Percentiles rank a stretch among this genome's conserved stretches.
Conservation (phyloP, 2,329 filamentous ascomycete genomes). For the Talaromyces sp. region DNA sequence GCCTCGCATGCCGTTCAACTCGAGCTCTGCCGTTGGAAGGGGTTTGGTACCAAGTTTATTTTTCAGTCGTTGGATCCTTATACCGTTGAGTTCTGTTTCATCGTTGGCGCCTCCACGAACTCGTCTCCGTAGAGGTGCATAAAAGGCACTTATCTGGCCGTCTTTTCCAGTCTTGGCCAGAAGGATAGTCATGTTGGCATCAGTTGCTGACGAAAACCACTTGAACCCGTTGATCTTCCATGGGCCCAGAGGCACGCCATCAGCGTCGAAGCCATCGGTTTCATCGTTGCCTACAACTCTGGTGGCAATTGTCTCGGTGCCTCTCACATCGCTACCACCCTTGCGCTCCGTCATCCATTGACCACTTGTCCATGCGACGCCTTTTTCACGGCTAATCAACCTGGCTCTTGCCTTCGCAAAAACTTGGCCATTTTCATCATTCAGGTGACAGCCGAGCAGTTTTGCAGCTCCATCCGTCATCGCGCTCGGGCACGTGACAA, state of each 20-base stretch:
- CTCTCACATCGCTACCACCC: constrained; percentile 64
- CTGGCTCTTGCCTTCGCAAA: constrained; percentile 16
- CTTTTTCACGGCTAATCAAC: constrained; percentile 49
- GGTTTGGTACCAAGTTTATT: constrained; percentile 66
- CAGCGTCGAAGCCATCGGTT: constrained; percentile 20
- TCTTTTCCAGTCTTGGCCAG: constrained; percentile 52
- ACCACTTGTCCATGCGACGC: constrained; percentile 61
- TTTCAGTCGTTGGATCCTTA: constrained; percentile 65
- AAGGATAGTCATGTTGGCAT: constrained; percentile 59
- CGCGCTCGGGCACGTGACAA: constrained; percentile 21
- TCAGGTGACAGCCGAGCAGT: constrained; percentile 17
- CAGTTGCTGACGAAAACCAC: constrained; percentile 63
- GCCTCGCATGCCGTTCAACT: constrained; percentile 57
- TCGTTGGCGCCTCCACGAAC: constrained; percentile 8
- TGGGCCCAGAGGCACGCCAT: constrained; percentile 44
- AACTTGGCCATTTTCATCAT: constrained; percentile 15
- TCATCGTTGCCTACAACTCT: constrained; percentile 23
- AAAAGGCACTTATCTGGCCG: constrained; percentile 55
- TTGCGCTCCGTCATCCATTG: constrained; percentile 74
- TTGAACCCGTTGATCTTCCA: constrained; percentile 63
- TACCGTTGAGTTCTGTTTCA: constrained; percentile 54
- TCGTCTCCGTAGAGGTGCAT: constrained; percentile 54
- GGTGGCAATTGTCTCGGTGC: constrained; percentile 58
- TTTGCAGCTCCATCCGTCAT: constrained; percentile 25
- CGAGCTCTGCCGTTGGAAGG: constrained; percentile 67